These are phyloP conservation scores for Leishmania martiniquensis DNA, from an alignment of 208 protist species.

Conservation along the genomic window DNA sequence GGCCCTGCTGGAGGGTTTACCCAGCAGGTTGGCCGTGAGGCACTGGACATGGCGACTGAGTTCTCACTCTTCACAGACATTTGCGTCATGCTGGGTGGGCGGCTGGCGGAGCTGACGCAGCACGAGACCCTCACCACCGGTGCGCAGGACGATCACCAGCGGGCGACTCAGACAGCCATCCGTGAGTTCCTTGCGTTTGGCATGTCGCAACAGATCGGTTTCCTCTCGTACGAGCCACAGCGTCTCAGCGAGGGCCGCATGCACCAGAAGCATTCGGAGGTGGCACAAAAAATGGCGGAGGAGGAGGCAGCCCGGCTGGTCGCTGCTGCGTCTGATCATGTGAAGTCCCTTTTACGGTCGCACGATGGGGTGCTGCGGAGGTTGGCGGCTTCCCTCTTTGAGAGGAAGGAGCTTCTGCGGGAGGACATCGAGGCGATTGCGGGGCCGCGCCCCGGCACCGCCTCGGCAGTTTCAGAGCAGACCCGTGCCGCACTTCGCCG, in stretches of 20 bases:
- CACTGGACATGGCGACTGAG: slow-evolving; percentile 84
- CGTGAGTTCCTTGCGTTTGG: slow-evolving; percentile 82
- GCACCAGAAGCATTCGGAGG: slow-evolving; percentile 69
- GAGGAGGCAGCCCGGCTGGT: slow-evolving; percentile 70
- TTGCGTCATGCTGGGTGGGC: slow-evolving; percentile 94
- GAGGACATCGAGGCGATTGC: slow-evolving; percentile 75
- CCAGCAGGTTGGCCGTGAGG: slow-evolving; percentile 81
- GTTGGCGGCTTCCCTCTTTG: slow-evolving; percentile 52
- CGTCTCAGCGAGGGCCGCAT: slow-evolving; percentile 79
- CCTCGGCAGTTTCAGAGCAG: slow-evolving; percentile 30
- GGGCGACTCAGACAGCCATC: slow-evolving; percentile 80
- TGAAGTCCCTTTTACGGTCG: slow-evolving; percentile 47
- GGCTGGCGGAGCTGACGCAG: slow-evolving; percentile 94
- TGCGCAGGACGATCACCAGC: slow-evolving; percentile 92
- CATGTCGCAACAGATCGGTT: slow-evolving; percentile 69
- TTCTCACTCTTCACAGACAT: slow-evolving; percentile 93
- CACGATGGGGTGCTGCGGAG: slow-evolving; percentile 46
- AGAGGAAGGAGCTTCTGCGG: slow-evolving; percentile 73
- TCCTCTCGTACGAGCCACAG: slow-evolving; percentile 81
- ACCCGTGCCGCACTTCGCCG: slow-evolving; percentile 49
- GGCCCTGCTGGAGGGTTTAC: slow-evolving; percentile 80
- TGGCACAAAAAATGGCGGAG: slow-evolving; percentile 62
- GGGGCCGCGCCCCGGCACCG: slow-evolving; percentile 37
- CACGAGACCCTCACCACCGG: slow-evolving; percentile 92
- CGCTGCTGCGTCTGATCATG: slow-evolving; percentile 47